These are phyloP conservation scores for Berberis vulgaris DNA, from an alignment of 164 flowering plant species.

Conservation along the genomic window DNA sequence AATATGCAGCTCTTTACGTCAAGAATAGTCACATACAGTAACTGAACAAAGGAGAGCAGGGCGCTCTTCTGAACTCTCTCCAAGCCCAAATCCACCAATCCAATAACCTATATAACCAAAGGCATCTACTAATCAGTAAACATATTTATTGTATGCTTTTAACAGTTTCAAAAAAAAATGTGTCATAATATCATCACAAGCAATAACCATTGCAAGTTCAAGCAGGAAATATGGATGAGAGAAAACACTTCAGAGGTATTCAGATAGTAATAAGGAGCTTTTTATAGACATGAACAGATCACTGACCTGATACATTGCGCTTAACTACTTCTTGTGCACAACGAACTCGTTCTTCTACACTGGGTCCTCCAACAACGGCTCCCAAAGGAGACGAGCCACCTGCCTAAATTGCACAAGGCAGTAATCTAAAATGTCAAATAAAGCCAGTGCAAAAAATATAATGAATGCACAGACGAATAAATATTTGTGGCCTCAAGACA, in stretches of 20 bases:
- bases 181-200: too few species aligned
- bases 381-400: constrained; percentile 43
- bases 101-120: constrained; percentile 49
- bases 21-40: constrained; percentile 29
- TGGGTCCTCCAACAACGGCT: constrained; percentile 81
- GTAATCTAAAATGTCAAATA: not conserved
- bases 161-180: not conserved
- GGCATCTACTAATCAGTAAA: too few species aligned
- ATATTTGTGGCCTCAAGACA: too few species aligned
- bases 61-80: constrained; percentile 75
- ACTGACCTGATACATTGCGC: constrained; percentile 64
- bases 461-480: too few species aligned
- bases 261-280: not conserved
- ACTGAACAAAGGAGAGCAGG: constrained; percentile 58
- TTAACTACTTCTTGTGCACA: constrained; percentile 69
- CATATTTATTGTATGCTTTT: not conserved
- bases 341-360: constrained; percentile 43
- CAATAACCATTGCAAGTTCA: too few species aligned
- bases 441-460: too few species aligned
- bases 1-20: not conserved
- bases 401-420: constrained; percentile 12
- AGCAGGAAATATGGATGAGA: too few species aligned
- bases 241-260: too few species aligned
- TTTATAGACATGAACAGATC: not conserved
- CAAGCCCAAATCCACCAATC: constrained; percentile 94